Conservation (phyloP, 148 eudicot genomes). For the Fagopyrum esculentum region DNA sequence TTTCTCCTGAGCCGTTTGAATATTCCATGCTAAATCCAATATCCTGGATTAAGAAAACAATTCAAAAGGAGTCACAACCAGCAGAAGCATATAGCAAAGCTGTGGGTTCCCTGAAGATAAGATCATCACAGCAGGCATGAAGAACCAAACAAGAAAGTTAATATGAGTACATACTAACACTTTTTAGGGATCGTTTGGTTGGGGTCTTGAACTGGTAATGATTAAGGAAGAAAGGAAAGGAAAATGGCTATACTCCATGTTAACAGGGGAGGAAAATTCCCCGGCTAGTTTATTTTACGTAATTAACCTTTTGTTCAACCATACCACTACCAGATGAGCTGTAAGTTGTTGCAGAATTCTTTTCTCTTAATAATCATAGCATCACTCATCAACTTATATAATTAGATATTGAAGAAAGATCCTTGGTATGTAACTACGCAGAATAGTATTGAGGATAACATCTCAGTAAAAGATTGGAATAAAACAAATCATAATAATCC, state of each 20-base stretch:
- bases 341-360: neutral
- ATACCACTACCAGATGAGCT: neutral
- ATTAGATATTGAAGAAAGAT: neutral
- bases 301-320: neutral
- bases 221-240: no score
- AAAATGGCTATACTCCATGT: no score
- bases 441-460: no score
- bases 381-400: neutral
- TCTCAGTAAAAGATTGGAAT: no score
- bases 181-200: no score
- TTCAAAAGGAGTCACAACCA: neutral
- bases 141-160: neutral
- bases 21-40: slow-evolving; percentile 87
- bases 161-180: neutral
- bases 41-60: slow-evolving; percentile 41
- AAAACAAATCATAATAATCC: neutral
- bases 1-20: slow-evolving; percentile 55
- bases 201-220: no score
- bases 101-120: neutral
- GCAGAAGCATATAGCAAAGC: neutral
- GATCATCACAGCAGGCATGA: neutral
- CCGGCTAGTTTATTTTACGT: neutral
- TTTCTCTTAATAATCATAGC: no score
- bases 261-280: neutral
- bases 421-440: neutral